phyloP scores from a whole-genome alignment of 352 stramenopile species.

The Phytophthora rubi region DNA sequence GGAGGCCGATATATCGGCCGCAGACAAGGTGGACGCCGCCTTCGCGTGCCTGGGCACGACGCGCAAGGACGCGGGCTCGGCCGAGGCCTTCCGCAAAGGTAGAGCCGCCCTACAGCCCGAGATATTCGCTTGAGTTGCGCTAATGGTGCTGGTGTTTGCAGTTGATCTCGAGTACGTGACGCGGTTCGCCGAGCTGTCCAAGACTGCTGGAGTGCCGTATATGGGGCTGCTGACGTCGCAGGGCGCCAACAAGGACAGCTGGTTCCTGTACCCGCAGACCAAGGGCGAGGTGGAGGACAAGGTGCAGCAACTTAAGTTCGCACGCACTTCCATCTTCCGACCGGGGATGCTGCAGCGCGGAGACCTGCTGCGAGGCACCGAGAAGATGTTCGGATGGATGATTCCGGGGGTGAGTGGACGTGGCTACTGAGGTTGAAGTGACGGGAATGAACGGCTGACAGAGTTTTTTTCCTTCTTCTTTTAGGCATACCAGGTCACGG shows the following conservation, averaged over 20 bases:
- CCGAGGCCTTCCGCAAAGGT: constrained; percentile 76
- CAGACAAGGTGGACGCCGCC: constrained; percentile 61
- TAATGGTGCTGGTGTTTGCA: constrained; percentile 26
- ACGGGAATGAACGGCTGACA: not conserved
- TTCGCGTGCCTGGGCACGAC: constrained; percentile 83
- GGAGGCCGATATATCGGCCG: constrained; percentile 35
- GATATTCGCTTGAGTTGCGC: constrained; percentile 10
- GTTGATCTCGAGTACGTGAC: constrained; percentile 77
- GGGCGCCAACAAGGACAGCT: constrained; percentile 70
- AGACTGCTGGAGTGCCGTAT: constrained; percentile 55
- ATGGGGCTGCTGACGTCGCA: constrained; percentile 73
- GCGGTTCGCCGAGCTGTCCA: constrained; percentile 59
- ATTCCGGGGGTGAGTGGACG: constrained; percentile 54
- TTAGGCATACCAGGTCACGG: constrained; percentile 48
- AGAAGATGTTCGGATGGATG: constrained; percentile 60
- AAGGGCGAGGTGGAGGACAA: constrained; percentile 80
- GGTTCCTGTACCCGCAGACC: constrained; percentile 81
- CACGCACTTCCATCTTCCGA: constrained; percentile 62
- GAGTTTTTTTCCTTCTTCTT: not conserved
- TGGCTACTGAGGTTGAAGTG: not conserved
- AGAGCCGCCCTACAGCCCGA: constrained; percentile 11
- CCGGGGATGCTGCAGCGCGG: constrained; percentile 66
- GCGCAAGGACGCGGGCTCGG: constrained; percentile 70
- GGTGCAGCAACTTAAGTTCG: constrained; percentile 62
- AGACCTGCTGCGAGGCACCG: constrained; percentile 54